A percentile compares a stretch with the other conserved stretches of the same genome.
Conservation (phyloP, 257 asterid species). For the Capsicum chinense region DNA sequence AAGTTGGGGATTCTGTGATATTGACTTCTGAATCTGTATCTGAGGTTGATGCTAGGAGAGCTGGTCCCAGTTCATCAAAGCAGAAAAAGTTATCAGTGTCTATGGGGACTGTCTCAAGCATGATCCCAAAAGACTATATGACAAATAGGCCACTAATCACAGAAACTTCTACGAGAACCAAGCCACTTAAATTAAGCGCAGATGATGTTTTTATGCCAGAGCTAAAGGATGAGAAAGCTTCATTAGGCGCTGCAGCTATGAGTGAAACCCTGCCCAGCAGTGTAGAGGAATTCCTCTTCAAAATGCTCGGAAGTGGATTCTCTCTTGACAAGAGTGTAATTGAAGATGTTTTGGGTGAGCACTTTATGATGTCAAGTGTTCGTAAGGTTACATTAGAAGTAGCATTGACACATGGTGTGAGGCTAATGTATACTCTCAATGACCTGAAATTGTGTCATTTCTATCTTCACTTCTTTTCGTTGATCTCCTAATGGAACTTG, state of each 20-base stretch:
- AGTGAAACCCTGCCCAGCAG: constrained; percentile 51
- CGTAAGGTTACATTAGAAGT: not conserved
- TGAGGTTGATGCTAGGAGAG: constrained; percentile 33
- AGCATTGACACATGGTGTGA: not conserved
- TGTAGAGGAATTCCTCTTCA: constrained; percentile 60
- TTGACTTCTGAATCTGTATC: constrained; percentile 43
- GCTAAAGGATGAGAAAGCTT: constrained; percentile 62
- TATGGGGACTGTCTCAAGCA: constrained; percentile 66
- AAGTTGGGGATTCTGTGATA: constrained; percentile 31
- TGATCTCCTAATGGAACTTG: not conserved
- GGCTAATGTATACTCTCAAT: not conserved
- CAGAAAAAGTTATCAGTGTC: constrained; percentile 57
- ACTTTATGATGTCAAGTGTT: not conserved
- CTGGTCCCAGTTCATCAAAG: constrained; percentile 40
- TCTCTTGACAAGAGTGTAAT: constrained; percentile 61
- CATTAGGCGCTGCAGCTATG: constrained; percentile 31
- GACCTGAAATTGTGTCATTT: constrained; percentile 9
- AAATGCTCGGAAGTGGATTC: constrained; percentile 83
- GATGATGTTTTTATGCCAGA: constrained; percentile 58
- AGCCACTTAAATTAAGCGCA: constrained; percentile 61
- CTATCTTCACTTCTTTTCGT: not conserved
- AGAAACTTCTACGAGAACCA: constrained; percentile 43
- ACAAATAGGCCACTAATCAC: constrained; percentile 44
- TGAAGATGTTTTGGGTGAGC: constrained; percentile 71
- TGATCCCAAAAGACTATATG: constrained; percentile 65